Evolutionary conservation across 2,329 filamentous ascomycete genomes (phyloP).

Genomic region (Elsinoe ampelina): DNA sequence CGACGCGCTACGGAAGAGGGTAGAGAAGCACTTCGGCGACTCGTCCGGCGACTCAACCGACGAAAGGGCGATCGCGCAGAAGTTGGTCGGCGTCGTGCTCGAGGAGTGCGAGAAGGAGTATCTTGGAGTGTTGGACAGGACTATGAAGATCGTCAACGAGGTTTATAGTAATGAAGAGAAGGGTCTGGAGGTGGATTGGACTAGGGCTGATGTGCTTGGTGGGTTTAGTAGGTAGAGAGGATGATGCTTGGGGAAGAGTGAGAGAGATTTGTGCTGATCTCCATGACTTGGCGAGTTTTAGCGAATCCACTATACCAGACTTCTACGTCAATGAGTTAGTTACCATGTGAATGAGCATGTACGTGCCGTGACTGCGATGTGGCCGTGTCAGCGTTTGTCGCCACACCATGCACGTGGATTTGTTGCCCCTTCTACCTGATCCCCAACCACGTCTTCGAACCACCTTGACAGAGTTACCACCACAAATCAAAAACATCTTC

Average conservation of each 20-base stretch:
- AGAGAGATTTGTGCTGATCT: neutral
- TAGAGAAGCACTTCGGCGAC: conserved; percentile 96
- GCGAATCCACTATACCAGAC: neutral
- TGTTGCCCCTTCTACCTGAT: no score
- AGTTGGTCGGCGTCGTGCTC: conserved; percentile 50
- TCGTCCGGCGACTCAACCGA: conserved; percentile 55
- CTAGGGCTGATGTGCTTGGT: conserved; percentile 27
- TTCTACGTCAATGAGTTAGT: neutral
- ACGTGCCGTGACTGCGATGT: no score
- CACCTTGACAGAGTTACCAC: no score
- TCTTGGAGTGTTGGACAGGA: conserved; percentile 43
- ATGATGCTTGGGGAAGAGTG: no score
- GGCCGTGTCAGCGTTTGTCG: no score
- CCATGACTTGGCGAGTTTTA: conserved; percentile 5
- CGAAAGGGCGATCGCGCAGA: conserved; percentile 44
- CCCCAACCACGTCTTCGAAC: no score
- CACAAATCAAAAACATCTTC: neutral
- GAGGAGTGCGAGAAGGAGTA: conserved; percentile 52
- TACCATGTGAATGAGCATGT: no score
- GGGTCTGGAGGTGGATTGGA: conserved; percentile 33
- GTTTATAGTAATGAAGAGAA: conserved; percentile 36
- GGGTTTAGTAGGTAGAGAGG: conserved; percentile 24
- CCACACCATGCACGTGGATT: no score
- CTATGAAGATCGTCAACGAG: conserved; percentile 32
- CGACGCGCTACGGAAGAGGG: conserved; percentile 76